Conservation (phyloP, 176 grass and related monocot species). For the Cocos nucifera region DNA sequence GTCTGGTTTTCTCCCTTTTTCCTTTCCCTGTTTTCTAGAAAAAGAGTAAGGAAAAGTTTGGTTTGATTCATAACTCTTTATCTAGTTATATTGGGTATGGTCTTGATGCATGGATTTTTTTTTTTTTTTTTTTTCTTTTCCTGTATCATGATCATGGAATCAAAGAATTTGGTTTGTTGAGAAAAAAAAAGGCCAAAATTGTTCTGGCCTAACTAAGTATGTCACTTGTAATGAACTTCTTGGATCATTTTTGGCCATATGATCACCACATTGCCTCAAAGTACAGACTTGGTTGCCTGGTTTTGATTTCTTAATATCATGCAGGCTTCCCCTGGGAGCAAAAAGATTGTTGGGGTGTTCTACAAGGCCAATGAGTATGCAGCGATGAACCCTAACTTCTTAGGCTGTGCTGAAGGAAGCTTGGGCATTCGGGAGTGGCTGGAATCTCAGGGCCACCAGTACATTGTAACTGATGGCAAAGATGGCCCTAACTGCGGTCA, state of each 20-base stretch:
- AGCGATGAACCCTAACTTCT: constrained; percentile 66
- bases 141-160: no score
- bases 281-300: not conserved
- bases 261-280: not conserved
- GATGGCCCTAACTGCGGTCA: constrained; percentile 68
- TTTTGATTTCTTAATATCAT: not conserved
- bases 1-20: no score
- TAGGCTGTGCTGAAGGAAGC: constrained; percentile 64
- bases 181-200: no score
- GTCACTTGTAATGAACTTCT: not conserved
- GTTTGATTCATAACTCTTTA: no score
- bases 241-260: no score
- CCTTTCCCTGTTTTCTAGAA: no score
- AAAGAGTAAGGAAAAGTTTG: no score
- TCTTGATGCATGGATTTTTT: no score
- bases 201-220: no score
- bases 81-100: no score
- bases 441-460: constrained; percentile 70
- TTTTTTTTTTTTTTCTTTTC: no score
- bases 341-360: constrained; percentile 98
- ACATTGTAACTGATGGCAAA: constrained; percentile 95
- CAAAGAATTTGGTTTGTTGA: no score
- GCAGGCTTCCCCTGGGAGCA: constrained; percentile 72
- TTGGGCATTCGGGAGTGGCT: constrained; percentile 84
- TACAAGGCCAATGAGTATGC: constrained; percentile 88